These are phyloP conservation scores for Sporisorium exsertum DNA, from an alignment of 1,284 basidiomycete genomes.

Conservation along the genomic window DNA sequence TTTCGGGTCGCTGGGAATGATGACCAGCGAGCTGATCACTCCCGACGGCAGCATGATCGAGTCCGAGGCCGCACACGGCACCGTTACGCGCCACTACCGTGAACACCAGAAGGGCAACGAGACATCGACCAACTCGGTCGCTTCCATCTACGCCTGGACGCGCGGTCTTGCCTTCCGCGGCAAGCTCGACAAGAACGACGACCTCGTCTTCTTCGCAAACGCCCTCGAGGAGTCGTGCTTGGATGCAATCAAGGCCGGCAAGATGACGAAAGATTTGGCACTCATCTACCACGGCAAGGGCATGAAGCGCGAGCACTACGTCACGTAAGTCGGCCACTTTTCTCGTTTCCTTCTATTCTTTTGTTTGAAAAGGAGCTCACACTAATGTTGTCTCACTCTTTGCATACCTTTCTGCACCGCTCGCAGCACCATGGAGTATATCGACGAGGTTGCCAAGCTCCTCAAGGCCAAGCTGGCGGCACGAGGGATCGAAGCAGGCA, in stretches of 20 bases:
- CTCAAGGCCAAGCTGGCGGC: conserved; percentile 54
- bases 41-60: conserved; percentile 93
- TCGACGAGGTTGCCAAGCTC: conserved; percentile 62
- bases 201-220: conserved; percentile 80
- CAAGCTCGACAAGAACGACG: conserved; percentile 86
- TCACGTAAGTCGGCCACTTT: too few relatives aligned
- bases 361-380: too few relatives aligned
- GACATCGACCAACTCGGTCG: conserved; percentile 93
- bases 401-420: too few relatives aligned
- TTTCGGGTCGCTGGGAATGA: conserved; percentile 93
- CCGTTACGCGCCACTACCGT: conserved; percentile 88
- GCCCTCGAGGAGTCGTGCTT: conserved; percentile 89
- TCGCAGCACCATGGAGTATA: conserved; percentile 66
- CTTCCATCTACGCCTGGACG: conserved; percentile 99
- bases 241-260: conserved; percentile 89
- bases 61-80: conserved; percentile 74
- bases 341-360: too few relatives aligned
- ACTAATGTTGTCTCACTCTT: too few relatives aligned
- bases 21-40: conserved; percentile 96
- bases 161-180: conserved; percentile 88
- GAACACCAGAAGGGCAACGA: conserved; percentile 93
- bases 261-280: conserved; percentile 94
- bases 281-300: conserved; percentile 91
- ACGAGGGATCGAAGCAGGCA: conserved; percentile 59
- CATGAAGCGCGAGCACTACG: conserved; percentile 68